These are phyloP conservation scores for Paraurostyla sp. DNA, from an alignment of 73 alveolate genomes.

Conservation along the genomic window DNA sequence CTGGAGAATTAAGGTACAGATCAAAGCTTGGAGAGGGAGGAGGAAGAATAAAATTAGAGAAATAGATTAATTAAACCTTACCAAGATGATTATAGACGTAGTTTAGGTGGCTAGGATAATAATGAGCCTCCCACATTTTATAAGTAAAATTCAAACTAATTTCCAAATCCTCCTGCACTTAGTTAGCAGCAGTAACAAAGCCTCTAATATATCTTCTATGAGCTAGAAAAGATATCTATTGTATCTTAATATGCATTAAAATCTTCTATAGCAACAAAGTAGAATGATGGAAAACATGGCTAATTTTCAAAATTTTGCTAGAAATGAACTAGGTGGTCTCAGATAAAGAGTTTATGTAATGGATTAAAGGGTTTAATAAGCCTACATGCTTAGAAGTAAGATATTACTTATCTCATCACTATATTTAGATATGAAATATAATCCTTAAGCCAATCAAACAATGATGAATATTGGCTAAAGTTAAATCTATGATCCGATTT, in stretches of 20 bases:
- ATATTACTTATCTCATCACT: neutral
- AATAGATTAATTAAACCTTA: neutral
- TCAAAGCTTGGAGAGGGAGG: neutral
- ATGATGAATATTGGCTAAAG: no score
- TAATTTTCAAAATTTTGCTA: neutral
- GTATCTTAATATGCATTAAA: neutral
- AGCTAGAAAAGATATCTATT: constrained; percentile 19
- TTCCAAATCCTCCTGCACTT: neutral
- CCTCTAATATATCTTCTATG: constrained; percentile 6
- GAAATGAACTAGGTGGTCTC: constrained; percentile 27
- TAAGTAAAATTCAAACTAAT: neutral
- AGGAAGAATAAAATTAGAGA: neutral
- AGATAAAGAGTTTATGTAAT: constrained; percentile 43
- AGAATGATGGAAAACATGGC: constrained; percentile 36
- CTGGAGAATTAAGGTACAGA: neutral
- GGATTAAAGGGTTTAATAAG: constrained; percentile 16
- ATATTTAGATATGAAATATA: no score
- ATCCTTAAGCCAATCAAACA: no score
- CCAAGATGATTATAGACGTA: neutral
- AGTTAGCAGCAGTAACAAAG: neutral
- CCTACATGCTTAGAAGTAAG: constrained; percentile 6
- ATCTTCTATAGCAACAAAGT: constrained; percentile 4
- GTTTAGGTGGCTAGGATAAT: no score
- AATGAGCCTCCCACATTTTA: no score
- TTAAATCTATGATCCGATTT: no score